phyloP scores from a whole-genome alignment of 148 eudicot genomes.

The Camellia lanceoleosa region DNA sequence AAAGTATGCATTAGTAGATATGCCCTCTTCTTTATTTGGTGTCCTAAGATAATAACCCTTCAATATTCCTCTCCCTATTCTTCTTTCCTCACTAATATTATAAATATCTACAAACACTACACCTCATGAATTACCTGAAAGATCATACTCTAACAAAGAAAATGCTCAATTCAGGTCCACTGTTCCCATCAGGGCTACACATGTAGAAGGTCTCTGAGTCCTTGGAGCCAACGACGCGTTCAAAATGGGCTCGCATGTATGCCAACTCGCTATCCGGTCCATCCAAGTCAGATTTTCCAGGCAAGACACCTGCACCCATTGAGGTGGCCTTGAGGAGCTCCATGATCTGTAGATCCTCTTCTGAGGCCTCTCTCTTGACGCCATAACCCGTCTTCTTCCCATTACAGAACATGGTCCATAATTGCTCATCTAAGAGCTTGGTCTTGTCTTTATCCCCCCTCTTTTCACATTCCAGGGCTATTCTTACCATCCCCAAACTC shows the following conservation, averaged over 20 bases:
- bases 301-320: slow-evolving; percentile 79
- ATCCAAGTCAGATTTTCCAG: slow-evolving; percentile 43
- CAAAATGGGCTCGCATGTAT: slow-evolving; percentile 67
- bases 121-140: too few species aligned
- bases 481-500: slow-evolving; percentile 59
- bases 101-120: too few species aligned
- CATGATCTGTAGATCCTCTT: slow-evolving; percentile 68
- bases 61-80: too few species aligned
- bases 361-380: slow-evolving; percentile 54
- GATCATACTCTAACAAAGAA: slow-evolving; percentile 70
- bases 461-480: slow-evolving; percentile 79
- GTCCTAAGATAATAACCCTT: too few species aligned
- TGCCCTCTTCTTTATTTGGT: too few species aligned
- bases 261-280: slow-evolving; percentile 67
- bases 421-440: slow-evolving; percentile 52
- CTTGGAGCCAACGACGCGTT: slow-evolving; percentile 63
- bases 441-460: slow-evolving; percentile 26
- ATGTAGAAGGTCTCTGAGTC: slow-evolving; percentile 77
- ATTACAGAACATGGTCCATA: slow-evolving; percentile 70
- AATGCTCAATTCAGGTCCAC: slow-evolving; percentile 68
- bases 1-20: too few species aligned
- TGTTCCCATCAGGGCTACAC: slow-evolving; percentile 68
- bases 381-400: slow-evolving; percentile 69
- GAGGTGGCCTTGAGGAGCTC: slow-evolving; percentile 60
- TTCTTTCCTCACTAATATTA: too few species aligned